Percentiles rank a stretch among this genome's conserved stretches.
Evolutionary conservation across 352 stramenopile genomes (phyloP).

Genomic region (Thraustochytrium sp.): DNA sequence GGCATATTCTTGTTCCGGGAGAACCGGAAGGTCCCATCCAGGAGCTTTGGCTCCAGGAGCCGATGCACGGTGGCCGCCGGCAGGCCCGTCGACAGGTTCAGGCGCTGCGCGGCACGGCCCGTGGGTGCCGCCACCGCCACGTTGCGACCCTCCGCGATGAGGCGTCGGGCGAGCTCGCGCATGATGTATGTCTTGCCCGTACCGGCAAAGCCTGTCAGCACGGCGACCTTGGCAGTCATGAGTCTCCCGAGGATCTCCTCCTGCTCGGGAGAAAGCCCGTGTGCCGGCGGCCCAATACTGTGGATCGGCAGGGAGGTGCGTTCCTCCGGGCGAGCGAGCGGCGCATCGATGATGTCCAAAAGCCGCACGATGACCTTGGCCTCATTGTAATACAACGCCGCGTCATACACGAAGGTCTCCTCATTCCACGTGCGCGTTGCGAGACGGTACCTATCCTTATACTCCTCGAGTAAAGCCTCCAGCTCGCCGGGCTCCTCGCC

Average conservation of each 20-base stretch:
- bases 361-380: neutral
- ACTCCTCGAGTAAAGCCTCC: no score
- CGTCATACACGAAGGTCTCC: neutral
- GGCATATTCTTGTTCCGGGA: neutral
- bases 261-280: neutral
- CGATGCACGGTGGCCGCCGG: neutral
- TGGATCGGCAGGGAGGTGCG: no score
- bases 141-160: neutral
- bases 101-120: neutral
- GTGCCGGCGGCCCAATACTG: neutral
- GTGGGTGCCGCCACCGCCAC: neutral
- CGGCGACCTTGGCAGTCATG: neutral
- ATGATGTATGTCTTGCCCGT: constrained; percentile 3
- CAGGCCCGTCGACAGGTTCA: neutral
- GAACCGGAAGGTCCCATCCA: neutral
- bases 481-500: neutral
- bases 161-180: neutral
- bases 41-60: neutral
- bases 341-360: neutral
- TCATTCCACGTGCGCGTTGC: no score
- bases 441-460: no score
- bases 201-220: neutral
- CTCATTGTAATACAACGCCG: neutral
- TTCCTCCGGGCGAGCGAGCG: no score
- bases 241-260: neutral